A percentile compares a stretch with the other conserved stretches of the same genome.
phyloP scores from a whole-genome alignment of 352 stramenopile species.

The Hyaloperonospora brassicae region DNA sequence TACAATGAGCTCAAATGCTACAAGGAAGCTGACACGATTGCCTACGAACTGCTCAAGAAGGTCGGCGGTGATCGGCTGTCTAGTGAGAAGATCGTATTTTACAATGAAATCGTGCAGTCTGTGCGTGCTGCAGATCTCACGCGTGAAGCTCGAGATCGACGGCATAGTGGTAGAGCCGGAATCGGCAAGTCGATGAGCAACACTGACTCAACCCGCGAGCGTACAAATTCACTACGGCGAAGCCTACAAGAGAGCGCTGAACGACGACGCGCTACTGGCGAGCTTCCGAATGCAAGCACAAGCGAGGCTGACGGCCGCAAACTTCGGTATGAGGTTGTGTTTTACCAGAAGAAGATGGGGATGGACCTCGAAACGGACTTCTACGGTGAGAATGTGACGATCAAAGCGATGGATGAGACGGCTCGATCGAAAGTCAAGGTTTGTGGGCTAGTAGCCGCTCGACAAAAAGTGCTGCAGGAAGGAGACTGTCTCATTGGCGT shows the following conservation, averaged over 20 bases:
- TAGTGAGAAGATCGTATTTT: slow-evolving; percentile 84
- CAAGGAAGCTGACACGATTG: slow-evolving; percentile 82
- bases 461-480: slow-evolving; percentile 64
- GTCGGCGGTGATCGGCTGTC: slow-evolving; percentile 59
- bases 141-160: slow-evolving; percentile 58
- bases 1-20: slow-evolving; percentile 87
- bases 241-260: slow-evolving; percentile 64
- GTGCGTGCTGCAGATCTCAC: slow-evolving; percentile 66
- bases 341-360: slow-evolving; percentile 75
- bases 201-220: slow-evolving; percentile 54
- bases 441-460: slow-evolving; percentile 41
- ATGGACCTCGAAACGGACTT: slow-evolving; percentile 86
- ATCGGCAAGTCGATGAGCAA: slow-evolving; percentile 30
- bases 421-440: slow-evolving; percentile 45
- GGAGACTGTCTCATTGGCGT: slow-evolving; percentile 68
- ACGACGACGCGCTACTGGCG: slow-evolving; percentile 31
- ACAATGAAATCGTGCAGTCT: slow-evolving; percentile 79
- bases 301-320: slow-evolving; percentile 36
- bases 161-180: slow-evolving; percentile 26
- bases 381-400: slow-evolving; percentile 83
- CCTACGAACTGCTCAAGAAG: slow-evolving; percentile 75
- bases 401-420: slow-evolving; percentile 65
- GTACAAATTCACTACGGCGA: slow-evolving; percentile 58
- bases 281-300: slow-evolving; percentile 13
- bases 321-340: slow-evolving; percentile 73